Percentiles rank a stretch among this genome's conserved stretches.
These are phyloP conservation scores for Leccinum disarticulatum DNA, from an alignment of 768 basidiomycete species.

Conservation along the genomic window DNA sequence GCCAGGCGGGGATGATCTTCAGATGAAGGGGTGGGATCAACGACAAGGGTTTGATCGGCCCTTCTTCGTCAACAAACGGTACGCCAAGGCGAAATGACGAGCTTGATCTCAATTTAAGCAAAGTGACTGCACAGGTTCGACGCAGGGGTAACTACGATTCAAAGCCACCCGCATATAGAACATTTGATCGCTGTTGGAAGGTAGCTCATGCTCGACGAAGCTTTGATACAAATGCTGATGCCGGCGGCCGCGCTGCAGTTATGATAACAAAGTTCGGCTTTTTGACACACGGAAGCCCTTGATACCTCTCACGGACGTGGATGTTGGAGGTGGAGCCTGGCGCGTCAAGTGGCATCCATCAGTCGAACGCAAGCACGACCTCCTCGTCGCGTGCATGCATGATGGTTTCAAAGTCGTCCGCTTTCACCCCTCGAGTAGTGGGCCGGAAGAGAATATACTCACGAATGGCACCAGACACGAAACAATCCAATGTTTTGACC, in stretches of 20 bases:
- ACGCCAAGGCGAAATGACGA: constrained; percentile 4
- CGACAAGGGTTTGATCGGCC: constrained; percentile 61
- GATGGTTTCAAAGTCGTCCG: constrained; percentile 86
- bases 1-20: constrained; percentile 94
- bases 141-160: constrained; percentile 89
- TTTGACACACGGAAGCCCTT: constrained; percentile 78
- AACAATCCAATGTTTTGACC: constrained; percentile 62
- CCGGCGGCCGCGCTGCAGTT: constrained; percentile 46
- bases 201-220: constrained; percentile 38
- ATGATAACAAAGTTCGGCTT: constrained; percentile 75
- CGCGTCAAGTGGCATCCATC: constrained; percentile 94
- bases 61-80: constrained; percentile 74
- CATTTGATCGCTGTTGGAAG: constrained; percentile 89
- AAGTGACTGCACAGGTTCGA: constrained; percentile 62
- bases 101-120: neutral
- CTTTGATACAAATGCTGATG: neutral
- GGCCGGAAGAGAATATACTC: constrained; percentile 1
- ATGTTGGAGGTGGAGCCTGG: constrained; percentile 93
- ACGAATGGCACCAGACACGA: constrained; percentile 29
- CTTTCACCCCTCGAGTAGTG: constrained; percentile 15
- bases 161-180: constrained; percentile 77
- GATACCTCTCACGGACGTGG: constrained; percentile 53
- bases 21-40: constrained; percentile 89
- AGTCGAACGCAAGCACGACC: constrained; percentile 58
- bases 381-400: constrained; percentile 97